These are phyloP conservation scores for Globisporangium perplexum DNA, from an alignment of 352 stramenopile genomes.

Conservation along the genomic window DNA sequence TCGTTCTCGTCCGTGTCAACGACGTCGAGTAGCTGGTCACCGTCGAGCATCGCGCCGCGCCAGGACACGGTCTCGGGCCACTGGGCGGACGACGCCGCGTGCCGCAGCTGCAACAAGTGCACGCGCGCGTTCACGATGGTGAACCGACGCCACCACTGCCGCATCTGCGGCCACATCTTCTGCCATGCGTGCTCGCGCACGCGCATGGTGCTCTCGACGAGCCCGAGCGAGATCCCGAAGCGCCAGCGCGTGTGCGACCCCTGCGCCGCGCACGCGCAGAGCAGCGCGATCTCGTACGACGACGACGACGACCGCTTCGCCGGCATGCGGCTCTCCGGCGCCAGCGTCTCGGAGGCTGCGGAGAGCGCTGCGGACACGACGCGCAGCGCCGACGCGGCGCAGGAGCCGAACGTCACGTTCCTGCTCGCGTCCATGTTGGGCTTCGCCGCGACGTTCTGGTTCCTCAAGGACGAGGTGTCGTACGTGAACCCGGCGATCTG, in stretches of 20 bases:
- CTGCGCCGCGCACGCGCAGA: slow-evolving; percentile 56
- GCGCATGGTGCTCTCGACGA: slow-evolving; percentile 73
- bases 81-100: slow-evolving; percentile 59
- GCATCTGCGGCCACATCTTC: slow-evolving; percentile 80
- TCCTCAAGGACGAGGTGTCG: slow-evolving; percentile 74
- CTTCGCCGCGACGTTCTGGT: slow-evolving; percentile 68
- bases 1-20: slow-evolving; percentile 69
- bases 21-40: slow-evolving; percentile 62
- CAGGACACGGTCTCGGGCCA: slow-evolving; percentile 62
- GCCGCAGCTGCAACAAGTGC: slow-evolving; percentile 58
- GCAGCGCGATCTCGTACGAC: slow-evolving; percentile 59
- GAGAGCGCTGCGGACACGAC: slow-evolving; percentile 6
- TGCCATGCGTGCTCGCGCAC: slow-evolving; percentile 75
- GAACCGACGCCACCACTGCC: slow-evolving; percentile 78
- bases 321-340: slow-evolving; percentile 4
- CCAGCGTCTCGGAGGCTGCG: not conserved
- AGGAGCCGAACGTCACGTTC: slow-evolving; percentile 35
- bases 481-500: slow-evolving; percentile 67
- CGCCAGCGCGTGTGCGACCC: slow-evolving; percentile 72
- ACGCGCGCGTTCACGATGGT: slow-evolving; percentile 64
- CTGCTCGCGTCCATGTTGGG: slow-evolving; percentile 52
- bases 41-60: slow-evolving; percentile 26
- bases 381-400: not conserved
- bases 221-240: slow-evolving; percentile 51
- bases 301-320: slow-evolving; percentile 32